phyloP scores from a whole-genome alignment of 2,329 filamentous ascomycete genomes.

The Aspergillus sp. region DNA sequence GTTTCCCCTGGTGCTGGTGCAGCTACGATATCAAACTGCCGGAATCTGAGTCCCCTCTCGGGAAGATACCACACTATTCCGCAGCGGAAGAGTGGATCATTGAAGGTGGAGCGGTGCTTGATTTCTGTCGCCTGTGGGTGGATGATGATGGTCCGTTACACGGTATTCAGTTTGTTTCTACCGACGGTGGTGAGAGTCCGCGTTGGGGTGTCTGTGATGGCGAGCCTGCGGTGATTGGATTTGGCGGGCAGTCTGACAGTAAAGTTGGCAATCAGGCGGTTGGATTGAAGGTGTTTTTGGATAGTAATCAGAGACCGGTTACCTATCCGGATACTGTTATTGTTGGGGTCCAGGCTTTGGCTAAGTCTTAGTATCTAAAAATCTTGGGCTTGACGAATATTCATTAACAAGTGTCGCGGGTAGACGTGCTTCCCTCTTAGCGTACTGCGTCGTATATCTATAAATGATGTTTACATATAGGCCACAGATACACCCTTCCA shows the following conservation, averaged over 20 bases:
- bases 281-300: neutral
- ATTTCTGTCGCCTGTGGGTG: neutral
- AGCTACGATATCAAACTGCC: neutral
- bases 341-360: neutral
- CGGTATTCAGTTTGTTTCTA: neutral
- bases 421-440: too few species aligned
- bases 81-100: neutral
- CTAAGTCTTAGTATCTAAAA: neutral
- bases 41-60: neutral
- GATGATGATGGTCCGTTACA: neutral
- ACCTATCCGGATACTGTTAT: neutral
- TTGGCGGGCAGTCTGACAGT: neutral
- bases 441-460: too few species aligned
- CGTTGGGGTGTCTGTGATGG: neutral
- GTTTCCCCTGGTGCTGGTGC: neutral
- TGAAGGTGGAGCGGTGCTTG: neutral
- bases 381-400: too few species aligned
- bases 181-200: neutral
- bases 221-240: neutral
- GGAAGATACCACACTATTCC: neutral
- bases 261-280: neutral
- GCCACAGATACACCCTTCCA: too few species aligned
- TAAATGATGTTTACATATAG: too few species aligned
- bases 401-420: too few species aligned
- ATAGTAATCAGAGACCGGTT: neutral